Base-by-base conservation (phyloP, 2,329 filamentous ascomycete genomes). In the Pestalotiopsis sp. region DNA sequence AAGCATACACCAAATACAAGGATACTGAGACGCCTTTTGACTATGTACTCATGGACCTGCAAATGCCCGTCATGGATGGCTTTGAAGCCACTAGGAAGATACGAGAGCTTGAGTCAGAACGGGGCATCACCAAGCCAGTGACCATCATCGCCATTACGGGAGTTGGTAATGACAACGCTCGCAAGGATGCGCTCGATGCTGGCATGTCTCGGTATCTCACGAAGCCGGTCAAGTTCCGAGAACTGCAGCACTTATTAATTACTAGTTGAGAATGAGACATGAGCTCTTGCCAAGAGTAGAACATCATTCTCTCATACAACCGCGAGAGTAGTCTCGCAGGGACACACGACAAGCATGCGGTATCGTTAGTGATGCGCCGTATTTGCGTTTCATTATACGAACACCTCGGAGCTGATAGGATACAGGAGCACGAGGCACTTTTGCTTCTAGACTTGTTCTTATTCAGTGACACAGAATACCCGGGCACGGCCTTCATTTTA, bases 1-100 rank as follows among this genome's bases (percentile, higher is more conserved):
- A 98, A 73, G 96, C 96, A 2, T 94, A 98, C 38, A 91, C 89
- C 70, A 98, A 97, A 81, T 99, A 95, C 95, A 91, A 93, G 67
- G 87, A 87, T 4, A 96, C 96, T 40, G 95, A 96, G 0, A 4
- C 7, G 1, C 36, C 52, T 20, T 98, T 97, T 77, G 96, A 99
- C 82, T 83, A 98, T 71, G 96, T 99, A 14, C 84, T 99, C 66
- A 99, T 99, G 96, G 96, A 99, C 78, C 78, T 84, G 5, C 82
- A 77, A 72, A 85, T 86, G 83, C 83, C 83, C 0, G 74, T 84
- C 17, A 79, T 85, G 25, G 80, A 85, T 68, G 81, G 81, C 0
- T 78, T 83, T 20, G 79, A 77, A 5, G 78, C 79, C 0, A 84
- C 82, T 14, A 75, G 77, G 5, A 76, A 76, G 66, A 84, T 85